Evolutionary conservation across 2,329 filamentous ascomycete species (phyloP).

Genomic region (Botrytis porri): DNA sequence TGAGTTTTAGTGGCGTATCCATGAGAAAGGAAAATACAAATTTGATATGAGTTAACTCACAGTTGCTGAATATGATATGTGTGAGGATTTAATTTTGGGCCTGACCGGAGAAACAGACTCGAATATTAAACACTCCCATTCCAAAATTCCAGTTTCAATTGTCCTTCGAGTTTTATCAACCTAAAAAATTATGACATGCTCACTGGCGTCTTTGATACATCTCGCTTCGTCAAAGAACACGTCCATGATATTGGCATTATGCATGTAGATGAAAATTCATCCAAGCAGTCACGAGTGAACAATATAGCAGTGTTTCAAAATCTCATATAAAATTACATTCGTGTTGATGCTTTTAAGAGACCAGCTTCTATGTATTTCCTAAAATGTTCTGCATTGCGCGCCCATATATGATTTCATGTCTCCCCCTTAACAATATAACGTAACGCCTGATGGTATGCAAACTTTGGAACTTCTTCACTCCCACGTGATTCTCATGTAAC

Average conservation of each 20-base stretch:
- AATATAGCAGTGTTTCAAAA: not conserved
- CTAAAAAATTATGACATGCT: not conserved
- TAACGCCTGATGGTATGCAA: not conserved
- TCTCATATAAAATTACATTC: not conserved
- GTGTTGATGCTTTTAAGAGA: not conserved
- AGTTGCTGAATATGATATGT: not conserved
- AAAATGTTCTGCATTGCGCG: not conserved
- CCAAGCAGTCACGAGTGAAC: not conserved
- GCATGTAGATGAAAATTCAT: not conserved
- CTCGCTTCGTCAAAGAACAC: not conserved
- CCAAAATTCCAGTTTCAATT: not conserved
- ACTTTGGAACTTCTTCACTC: not conserved
- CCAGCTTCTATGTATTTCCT: not conserved
- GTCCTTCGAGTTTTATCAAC: not conserved
- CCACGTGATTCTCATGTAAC: not conserved
- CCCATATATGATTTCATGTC: not conserved
- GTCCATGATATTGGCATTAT: not conserved
- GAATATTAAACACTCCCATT: not conserved
- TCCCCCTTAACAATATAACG: not conserved
- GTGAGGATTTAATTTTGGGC: not conserved
- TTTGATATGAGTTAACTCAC: not conserved
- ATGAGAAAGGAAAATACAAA: constrained; percentile 1
- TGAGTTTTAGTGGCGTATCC: not conserved
- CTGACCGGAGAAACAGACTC: not conserved
- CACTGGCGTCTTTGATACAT: not conserved